Evolutionary conservation across 2,329 filamentous ascomycete species (phyloP).

Genomic region (Calonectria hawksworthii): DNA sequence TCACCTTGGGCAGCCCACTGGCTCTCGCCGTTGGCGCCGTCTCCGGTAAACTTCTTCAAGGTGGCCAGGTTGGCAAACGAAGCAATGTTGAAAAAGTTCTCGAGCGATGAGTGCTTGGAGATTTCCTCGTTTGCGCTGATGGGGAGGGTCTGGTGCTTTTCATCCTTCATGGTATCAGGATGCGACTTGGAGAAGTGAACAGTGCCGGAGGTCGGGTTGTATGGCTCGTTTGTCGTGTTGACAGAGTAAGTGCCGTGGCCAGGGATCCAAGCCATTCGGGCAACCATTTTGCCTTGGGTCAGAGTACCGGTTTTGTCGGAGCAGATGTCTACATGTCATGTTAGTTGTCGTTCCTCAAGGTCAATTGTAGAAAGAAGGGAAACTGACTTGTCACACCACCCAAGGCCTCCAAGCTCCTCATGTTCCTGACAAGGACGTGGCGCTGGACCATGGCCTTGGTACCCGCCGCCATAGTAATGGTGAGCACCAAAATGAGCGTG

Average conservation of each 20-base stretch:
- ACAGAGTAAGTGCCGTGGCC: conserved; percentile 51
- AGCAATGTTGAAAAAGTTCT: conserved; percentile 72
- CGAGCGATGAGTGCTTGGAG: conserved; percentile 63
- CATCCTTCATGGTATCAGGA: conserved; percentile 35
- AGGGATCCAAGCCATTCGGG: conserved; percentile 49
- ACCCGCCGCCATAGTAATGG: conserved; percentile 68
- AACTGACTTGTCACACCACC: conserved; percentile 63
- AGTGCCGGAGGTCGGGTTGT: conserved; percentile 44
- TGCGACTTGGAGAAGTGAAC: conserved; percentile 33
- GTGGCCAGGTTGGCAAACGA: conserved; percentile 76
- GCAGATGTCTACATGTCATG: conserved; percentile 42
- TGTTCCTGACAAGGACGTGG: conserved; percentile 63
- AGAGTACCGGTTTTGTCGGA: conserved; percentile 53
- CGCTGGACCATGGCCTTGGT: conserved; percentile 62
- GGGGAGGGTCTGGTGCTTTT: not conserved
- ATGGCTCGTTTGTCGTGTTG: conserved; percentile 47
- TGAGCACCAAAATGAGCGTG: conserved; percentile 63
- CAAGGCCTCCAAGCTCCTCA: conserved; percentile 62
- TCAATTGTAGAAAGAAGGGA: not conserved
- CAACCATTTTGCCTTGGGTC: conserved; percentile 49
- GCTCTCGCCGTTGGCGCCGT: conserved; percentile 60
- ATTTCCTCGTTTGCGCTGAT: conserved; percentile 34
- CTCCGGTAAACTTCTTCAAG: conserved; percentile 50
- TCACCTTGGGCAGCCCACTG: conserved; percentile 76
- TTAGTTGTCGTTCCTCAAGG: conserved; percentile 15